phyloP scores from a whole-genome alignment of 306 rosid species.

The Geum urbanum region DNA sequence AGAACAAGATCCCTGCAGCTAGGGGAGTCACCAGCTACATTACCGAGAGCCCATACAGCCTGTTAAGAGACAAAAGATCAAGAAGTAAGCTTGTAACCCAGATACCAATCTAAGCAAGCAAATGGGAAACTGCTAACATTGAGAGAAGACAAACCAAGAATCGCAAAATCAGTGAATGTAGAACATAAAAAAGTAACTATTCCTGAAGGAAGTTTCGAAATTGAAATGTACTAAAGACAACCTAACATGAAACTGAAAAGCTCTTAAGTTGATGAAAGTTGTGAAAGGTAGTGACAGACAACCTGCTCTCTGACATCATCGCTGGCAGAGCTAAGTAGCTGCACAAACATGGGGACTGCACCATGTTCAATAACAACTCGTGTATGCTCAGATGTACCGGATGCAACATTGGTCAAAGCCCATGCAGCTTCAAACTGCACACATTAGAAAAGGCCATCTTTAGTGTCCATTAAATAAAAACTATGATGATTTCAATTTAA shows the following conservation, averaged over 20 bases:
- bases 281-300: slow-evolving; percentile 9
- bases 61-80: slow-evolving; percentile 22
- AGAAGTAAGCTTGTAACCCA: background rate
- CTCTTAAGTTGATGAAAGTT: slow-evolving; percentile 1
- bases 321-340: slow-evolving; percentile 51
- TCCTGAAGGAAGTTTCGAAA: no score
- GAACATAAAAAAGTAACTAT: background rate
- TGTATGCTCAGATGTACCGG: slow-evolving; percentile 64
- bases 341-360: slow-evolving; percentile 56
- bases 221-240: no score
- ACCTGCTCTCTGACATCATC: slow-evolving; percentile 74
- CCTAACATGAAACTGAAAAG: background rate
- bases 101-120: background rate
- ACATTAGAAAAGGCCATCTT: background rate
- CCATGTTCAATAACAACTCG: slow-evolving; percentile 58
- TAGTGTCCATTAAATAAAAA: background rate
- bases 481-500: background rate
- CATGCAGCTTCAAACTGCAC: slow-evolving; percentile 74
- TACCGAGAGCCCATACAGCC: slow-evolving; percentile 67
- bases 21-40: slow-evolving; percentile 67
- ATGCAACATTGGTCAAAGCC: slow-evolving; percentile 61
- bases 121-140: background rate
- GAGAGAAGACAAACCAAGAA: background rate
- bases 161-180: background rate
- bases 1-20: slow-evolving; percentile 59